phyloP scores from a whole-genome alignment of 495 filamentous ascomycete genomes.

The Penicillium argentinense region DNA sequence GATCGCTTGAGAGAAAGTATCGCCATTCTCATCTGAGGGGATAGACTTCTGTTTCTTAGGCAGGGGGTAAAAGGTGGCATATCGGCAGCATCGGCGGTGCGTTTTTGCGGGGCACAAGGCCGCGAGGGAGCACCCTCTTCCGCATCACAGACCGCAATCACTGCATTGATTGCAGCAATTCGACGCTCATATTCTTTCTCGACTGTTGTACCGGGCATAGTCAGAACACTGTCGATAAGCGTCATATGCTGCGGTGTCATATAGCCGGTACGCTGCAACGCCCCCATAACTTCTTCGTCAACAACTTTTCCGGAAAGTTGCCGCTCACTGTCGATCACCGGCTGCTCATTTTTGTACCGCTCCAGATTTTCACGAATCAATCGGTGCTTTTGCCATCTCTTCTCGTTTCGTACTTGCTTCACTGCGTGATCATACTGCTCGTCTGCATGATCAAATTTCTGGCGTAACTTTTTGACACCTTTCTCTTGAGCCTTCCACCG shows the following conservation, averaged over 20 bases:
- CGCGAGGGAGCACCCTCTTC: constrained; percentile 24
- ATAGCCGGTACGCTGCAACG: constrained; percentile 18
- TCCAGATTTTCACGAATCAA: constrained; percentile 25
- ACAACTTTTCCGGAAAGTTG: constrained; percentile 30
- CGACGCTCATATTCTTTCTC: constrained; percentile 23
- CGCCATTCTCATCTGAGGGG: constrained; percentile 10
- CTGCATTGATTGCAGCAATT: constrained; percentile 28
- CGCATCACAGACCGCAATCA: constrained; percentile 30
- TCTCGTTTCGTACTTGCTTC: constrained; percentile 23
- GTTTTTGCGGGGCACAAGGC: constrained; percentile 9
- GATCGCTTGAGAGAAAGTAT: constrained; percentile 17
- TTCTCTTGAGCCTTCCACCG: constrained; percentile 5
- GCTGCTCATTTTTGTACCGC: constrained; percentile 32
- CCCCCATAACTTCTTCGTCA: constrained; percentile 18
- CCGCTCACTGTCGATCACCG: constrained; percentile 29
- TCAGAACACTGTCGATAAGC: constrained; percentile 27
- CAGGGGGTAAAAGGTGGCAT: not conserved
- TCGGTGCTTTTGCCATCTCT: constrained; percentile 19
- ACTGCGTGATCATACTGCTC: constrained; percentile 18
- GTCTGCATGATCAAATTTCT: constrained; percentile 16
- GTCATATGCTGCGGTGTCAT: constrained; percentile 25
- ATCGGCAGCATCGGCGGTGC: constrained; percentile 9
- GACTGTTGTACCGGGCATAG: constrained; percentile 17
- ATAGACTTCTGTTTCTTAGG: constrained; percentile 15
- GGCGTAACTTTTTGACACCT: constrained; percentile 2